These are phyloP conservation scores for Marchantia polymorpha DNA, from an alignment of 225 moss, liverwort and hornwort genomes.

Conservation along the genomic window DNA sequence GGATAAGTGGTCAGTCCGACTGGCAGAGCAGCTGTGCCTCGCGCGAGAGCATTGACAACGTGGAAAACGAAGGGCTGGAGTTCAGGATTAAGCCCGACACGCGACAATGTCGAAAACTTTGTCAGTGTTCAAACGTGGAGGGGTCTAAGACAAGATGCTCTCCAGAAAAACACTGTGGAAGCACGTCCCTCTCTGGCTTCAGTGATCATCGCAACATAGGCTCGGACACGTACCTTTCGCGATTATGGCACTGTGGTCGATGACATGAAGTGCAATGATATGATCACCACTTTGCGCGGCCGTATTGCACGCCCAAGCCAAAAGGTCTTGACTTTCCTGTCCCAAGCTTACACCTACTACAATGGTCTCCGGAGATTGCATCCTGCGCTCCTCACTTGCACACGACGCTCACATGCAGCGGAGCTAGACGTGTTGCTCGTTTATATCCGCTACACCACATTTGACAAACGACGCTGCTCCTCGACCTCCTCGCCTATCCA, in stretches of 20 bases:
- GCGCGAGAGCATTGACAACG: background rate
- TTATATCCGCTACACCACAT: slow-evolving; percentile 26
- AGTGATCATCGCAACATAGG: background rate
- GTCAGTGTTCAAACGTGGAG: too few species aligned
- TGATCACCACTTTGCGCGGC: slow-evolving; percentile 45
- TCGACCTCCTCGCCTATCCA: background rate
- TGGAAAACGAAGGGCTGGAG: background rate
- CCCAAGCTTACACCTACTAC: slow-evolving; percentile 41
- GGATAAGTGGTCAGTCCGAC: too few species aligned
- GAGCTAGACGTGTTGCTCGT: slow-evolving; percentile 16
- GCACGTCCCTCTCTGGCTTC: background rate
- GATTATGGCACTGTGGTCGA: slow-evolving; percentile 25
- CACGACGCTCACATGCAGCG: slow-evolving; percentile 12
- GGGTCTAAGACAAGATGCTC: too few species aligned
- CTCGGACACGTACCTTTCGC: slow-evolving; percentile 22
- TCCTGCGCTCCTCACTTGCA: slow-evolving; percentile 31
- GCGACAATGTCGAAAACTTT: background rate
- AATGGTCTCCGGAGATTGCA: slow-evolving; percentile 38
- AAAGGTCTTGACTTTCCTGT: slow-evolving; percentile 37
- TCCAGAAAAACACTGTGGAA: too few species aligned
- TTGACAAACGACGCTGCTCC: slow-evolving; percentile 8
- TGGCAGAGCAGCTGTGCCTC: background rate
- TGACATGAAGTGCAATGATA: slow-evolving; percentile 38
- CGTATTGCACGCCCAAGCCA: slow-evolving; percentile 44
- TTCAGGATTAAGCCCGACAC: background rate